A percentile compares a stretch with the other conserved stretches of the same genome.
Conservation (phyloP, 2,329 filamentous ascomycete genomes). For the Eurotiales sp. region DNA sequence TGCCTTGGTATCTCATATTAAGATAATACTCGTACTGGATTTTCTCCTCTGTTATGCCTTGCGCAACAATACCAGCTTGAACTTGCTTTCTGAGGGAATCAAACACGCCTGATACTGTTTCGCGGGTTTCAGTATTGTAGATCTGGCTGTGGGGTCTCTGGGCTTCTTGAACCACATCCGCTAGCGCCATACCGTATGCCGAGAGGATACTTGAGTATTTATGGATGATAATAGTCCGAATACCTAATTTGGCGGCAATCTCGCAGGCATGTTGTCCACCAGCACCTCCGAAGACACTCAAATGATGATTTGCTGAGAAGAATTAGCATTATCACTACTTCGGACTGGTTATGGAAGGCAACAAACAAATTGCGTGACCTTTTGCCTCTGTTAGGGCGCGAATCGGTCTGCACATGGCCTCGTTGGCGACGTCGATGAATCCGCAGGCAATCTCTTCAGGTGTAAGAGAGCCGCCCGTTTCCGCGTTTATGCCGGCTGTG, state of each 20-base stretch:
- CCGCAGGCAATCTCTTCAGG: slow-evolving; percentile 69
- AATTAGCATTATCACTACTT: background rate
- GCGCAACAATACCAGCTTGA: background rate
- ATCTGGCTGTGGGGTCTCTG: background rate
- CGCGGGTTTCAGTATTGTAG: background rate
- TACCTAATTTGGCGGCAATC: background rate
- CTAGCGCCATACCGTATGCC: background rate
- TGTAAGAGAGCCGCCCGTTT: slow-evolving; percentile 61
- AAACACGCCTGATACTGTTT: background rate
- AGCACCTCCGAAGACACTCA: background rate
- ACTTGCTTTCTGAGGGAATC: background rate
- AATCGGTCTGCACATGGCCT: background rate
- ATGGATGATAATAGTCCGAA: background rate
- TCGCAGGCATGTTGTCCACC: background rate
- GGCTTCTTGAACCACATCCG: background rate
- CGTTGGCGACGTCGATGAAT: background rate
- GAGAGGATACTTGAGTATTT: background rate
- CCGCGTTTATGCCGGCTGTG: slow-evolving; percentile 70
- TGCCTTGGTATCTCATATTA: background rate
- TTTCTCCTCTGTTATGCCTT: background rate
- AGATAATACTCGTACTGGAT: background rate
- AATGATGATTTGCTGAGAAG: background rate
- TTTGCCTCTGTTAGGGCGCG: background rate
- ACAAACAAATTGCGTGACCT: background rate
- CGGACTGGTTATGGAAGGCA: background rate